A percentile compares a stretch with the other conserved stretches of the same genome.
phyloP scores from a whole-genome alignment of 1,284 basidiomycete genomes.

The Agaricales sp. region DNA sequence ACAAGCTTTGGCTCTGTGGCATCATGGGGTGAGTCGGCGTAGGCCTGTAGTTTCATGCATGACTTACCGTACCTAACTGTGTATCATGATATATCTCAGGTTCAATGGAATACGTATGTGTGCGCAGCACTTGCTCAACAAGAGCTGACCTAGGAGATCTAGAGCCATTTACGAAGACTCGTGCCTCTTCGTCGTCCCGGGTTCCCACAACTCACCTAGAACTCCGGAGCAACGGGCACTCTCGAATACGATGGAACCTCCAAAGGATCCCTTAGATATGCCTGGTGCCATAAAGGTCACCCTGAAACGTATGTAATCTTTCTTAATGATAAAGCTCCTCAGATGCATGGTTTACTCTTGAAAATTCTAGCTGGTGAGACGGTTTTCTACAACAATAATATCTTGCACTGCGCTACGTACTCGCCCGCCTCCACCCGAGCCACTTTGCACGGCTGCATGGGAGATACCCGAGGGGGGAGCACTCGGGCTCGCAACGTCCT shows the following conservation, averaged over 20 bases:
- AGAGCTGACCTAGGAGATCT: background rate
- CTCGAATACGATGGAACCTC: slow-evolving; percentile 46
- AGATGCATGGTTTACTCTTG: too few relatives aligned
- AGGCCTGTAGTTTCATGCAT: too few relatives aligned
- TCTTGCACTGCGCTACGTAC: slow-evolving; percentile 69
- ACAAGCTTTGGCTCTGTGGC: slow-evolving; percentile 47
- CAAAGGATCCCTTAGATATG: slow-evolving; percentile 54
- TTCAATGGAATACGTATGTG: slow-evolving; percentile 77
- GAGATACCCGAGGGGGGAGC: slow-evolving; percentile 51
- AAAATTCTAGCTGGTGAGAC: slow-evolving; percentile 55
- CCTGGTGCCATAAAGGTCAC: slow-evolving; percentile 52
- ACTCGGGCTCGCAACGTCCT: slow-evolving; percentile 66
- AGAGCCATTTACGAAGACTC: slow-evolving; percentile 68
- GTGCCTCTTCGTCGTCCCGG: slow-evolving; percentile 69
- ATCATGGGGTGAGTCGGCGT: slow-evolving; percentile 51
- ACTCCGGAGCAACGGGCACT: slow-evolving; percentile 49
- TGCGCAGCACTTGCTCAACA: background rate
- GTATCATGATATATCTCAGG: slow-evolving; percentile 30
- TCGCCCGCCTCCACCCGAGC: slow-evolving; percentile 41
- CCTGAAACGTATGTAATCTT: slow-evolving; percentile 43
- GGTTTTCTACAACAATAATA: slow-evolving; percentile 78
- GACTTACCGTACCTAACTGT: too few relatives aligned
- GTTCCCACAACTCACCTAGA: slow-evolving; percentile 52
- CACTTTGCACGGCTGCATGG: slow-evolving; percentile 70
- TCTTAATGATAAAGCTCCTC: background rate